phyloP scores from a whole-genome alignment of 1,284 basidiomycete species.

The Takashimella koratensis region DNA sequence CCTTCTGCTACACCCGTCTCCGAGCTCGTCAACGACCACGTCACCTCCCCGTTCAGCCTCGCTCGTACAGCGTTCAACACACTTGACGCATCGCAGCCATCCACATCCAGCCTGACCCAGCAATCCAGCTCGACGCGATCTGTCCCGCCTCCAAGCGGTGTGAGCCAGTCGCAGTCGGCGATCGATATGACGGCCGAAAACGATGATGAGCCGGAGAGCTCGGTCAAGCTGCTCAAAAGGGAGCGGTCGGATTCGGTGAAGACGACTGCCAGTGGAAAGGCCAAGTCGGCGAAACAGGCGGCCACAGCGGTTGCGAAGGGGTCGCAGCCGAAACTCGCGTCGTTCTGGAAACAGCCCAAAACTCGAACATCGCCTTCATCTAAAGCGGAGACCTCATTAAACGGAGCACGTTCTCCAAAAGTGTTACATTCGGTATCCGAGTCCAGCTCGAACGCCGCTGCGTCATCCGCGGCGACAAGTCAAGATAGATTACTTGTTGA shows the following conservation, averaged over 20 bases:
- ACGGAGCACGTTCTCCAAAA: background rate
- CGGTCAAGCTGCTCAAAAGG: constrained; percentile 6
- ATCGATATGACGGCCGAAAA: background rate
- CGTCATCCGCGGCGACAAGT: constrained; percentile 39
- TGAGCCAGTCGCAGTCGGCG: constrained; percentile 1
- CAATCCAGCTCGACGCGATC: background rate
- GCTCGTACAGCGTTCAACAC: constrained; percentile 33
- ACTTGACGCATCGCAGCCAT: constrained; percentile 11
- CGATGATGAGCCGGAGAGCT: background rate
- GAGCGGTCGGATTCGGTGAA: constrained; percentile 1
- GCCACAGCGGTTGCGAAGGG: background rate
- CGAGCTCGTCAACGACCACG: background rate
- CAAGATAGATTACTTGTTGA: constrained; percentile 64
- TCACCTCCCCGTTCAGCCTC: constrained; percentile 23
- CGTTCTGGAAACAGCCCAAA: constrained; percentile 21
- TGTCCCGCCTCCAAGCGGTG: constrained; percentile 6
- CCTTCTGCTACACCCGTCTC: background rate
- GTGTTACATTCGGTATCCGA: constrained; percentile 1
- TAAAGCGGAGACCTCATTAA: constrained; percentile 7
- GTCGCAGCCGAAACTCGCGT: constrained; percentile 32
- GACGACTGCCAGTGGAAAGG: background rate
- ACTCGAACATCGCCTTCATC: constrained; percentile 8
- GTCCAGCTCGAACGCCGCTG: constrained; percentile 8
- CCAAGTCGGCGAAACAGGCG: constrained; percentile 14
- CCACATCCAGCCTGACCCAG: background rate